Percentiles rank a stretch among this genome's conserved stretches.
These are phyloP conservation scores for Didymella keratinophila DNA, from an alignment of 2,329 filamentous ascomycete species.

Conservation along the genomic window DNA sequence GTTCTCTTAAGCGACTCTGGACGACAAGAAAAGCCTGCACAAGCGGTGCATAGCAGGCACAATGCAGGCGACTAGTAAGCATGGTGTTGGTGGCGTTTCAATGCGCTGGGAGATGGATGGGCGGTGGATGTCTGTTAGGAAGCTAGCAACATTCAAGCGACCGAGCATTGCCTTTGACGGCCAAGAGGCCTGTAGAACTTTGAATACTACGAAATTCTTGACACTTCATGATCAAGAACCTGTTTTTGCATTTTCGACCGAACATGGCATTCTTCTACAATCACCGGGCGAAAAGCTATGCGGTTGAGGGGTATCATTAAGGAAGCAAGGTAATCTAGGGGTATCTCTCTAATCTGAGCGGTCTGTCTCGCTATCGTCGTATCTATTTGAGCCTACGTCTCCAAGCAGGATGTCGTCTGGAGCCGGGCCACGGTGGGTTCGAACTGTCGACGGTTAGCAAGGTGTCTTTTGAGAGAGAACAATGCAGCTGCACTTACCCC, in stretches of 20 bases:
- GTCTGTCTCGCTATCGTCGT: constrained; percentile 63
- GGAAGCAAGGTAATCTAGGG: constrained; percentile 9
- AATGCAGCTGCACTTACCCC: constrained; percentile 63
- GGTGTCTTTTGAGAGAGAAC: neutral
- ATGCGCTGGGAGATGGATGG: constrained; percentile 8
- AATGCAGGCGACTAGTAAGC: constrained; percentile 2
- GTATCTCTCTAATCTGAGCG: constrained; percentile 19
- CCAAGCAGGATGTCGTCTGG: constrained; percentile 77
- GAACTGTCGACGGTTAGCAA: constrained; percentile 52
- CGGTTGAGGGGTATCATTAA: constrained; percentile 12
- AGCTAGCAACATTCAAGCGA: neutral
- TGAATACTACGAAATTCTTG: constrained; percentile 12
- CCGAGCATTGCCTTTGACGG: constrained; percentile 11
- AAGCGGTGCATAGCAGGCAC: constrained; percentile 1
- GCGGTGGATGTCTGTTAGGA: constrained; percentile 4
- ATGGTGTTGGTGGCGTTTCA: constrained; percentile 19
- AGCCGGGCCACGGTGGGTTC: constrained; percentile 62
- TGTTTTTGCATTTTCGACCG: neutral
- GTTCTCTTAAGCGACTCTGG: constrained; percentile 19
- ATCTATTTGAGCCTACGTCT: constrained; percentile 66
- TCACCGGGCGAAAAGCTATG: neutral
- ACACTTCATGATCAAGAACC: neutral
- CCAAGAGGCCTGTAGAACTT: constrained; percentile 17
- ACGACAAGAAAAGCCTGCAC: constrained; percentile 4
- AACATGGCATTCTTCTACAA: neutral